phyloP scores from a whole-genome alignment of 768 basidiomycete genomes.

The Pleurotus djamor region DNA sequence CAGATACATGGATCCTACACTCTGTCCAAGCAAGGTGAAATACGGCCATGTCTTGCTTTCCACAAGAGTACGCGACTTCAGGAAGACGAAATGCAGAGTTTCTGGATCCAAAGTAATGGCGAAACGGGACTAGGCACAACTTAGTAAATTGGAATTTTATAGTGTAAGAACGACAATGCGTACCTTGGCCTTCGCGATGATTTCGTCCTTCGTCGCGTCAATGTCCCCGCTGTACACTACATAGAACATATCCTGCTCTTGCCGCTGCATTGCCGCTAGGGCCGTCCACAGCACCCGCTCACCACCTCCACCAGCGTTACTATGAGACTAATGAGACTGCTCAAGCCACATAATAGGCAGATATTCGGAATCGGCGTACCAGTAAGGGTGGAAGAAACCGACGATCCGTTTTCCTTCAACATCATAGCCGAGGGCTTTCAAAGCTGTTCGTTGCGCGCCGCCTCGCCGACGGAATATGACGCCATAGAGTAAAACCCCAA shows the following conservation, averaged over 20 bases:
- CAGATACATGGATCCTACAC: constrained; percentile 81
- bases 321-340: constrained; percentile 27
- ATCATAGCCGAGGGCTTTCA: neutral
- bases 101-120: constrained; percentile 67
- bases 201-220: constrained; percentile 75
- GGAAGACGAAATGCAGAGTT: constrained; percentile 79
- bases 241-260: constrained; percentile 60
- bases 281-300: constrained; percentile 96
- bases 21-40: constrained; percentile 94
- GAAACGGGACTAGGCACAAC: constrained; percentile 65
- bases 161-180: constrained; percentile 12
- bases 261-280: constrained; percentile 70
- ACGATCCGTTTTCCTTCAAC: constrained; percentile 21
- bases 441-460: neutral
- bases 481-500: neutral
- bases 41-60: constrained; percentile 82
- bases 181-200: constrained; percentile 82
- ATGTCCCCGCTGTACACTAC: constrained; percentile 91
- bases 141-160: neutral
- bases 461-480: neutral
- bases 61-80: constrained; percentile 65
- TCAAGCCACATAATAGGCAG: constrained; percentile 26
- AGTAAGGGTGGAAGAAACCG: constrained; percentile 96
- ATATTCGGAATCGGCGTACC: constrained; percentile 47
- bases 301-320: constrained; percentile 97